Evolutionary conservation across 2,329 filamentous ascomycete species (phyloP), one percentile per base, ranked within the genome.

Genomic region (Pyricularia pennisetigena): DNA sequence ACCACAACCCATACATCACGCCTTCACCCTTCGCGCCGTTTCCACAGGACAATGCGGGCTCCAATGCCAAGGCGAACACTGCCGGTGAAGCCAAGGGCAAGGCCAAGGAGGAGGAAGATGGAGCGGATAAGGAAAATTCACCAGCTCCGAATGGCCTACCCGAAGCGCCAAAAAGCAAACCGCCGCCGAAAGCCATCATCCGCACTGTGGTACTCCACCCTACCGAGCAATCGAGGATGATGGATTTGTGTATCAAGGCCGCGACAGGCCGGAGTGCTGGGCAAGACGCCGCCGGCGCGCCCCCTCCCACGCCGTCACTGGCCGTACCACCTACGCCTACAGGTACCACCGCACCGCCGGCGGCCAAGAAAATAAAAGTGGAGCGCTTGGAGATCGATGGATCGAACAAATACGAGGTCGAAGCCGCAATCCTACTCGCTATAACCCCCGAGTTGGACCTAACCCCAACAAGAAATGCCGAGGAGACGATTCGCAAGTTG

Each of bases 1-100:
- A 97, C 76, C 92, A 94, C 76, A 97, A 93, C 74, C 88, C 89
- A 70, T 95, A 93, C 74, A 84, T 98, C 65, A 97, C 94, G 0
- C 95, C 94, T 0, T 98, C 95, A 0, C 88, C 94, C 0, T 93
- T 90, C 75, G 91, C 87, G 0, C 89, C 92, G 0, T 97, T 90
- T 75, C 92, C 90, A 62, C 85, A 84, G 70, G 82, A 84, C 73
- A 80, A 23, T 61, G 57, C 14, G 3, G 8, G 23, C 57, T 61
- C 57, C 24, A 61, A 26, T 26, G 57, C 1, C 4, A 61, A 61
- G 57, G 57, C 24, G 26, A 61, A 61, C 8, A 7, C 4, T 23
- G 57, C 57, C 26, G 71, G 72, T 66, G 78, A 79, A n/a, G 69
- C 68, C 2, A 81, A 81, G 67, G 78, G 79, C 8, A 81, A 79